phyloP scores from a whole-genome alignment of 2,329 filamentous ascomycete genomes.

The Penicillium sp. region DNA sequence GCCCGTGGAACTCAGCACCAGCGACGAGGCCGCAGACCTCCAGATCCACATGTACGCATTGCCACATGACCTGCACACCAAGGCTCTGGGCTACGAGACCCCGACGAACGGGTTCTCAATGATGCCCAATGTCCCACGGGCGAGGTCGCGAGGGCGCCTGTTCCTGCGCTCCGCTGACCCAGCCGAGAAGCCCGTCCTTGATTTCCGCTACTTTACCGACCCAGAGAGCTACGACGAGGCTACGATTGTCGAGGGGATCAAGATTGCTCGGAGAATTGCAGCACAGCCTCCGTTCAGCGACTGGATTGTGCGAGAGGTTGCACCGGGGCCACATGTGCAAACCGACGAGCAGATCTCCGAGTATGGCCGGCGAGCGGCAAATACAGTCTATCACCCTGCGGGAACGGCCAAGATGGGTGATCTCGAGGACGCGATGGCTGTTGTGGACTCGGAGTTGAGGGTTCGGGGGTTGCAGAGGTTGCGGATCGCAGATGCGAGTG shows the following conservation, averaged over 20 bases:
- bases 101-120: slow-evolving; percentile 85
- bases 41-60: slow-evolving; percentile 99
- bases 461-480: slow-evolving; percentile 73
- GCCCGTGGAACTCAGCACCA: slow-evolving; percentile 69
- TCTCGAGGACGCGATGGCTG: slow-evolving; percentile 70
- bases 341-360: slow-evolving; percentile 80
- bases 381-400: slow-evolving; percentile 88
- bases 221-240: slow-evolving; percentile 83
- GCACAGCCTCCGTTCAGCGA: slow-evolving; percentile 78
- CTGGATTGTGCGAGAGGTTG: slow-evolving; percentile 82
- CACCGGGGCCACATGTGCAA: slow-evolving; percentile 73
- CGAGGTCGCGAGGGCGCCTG: slow-evolving; percentile 75
- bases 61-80: slow-evolving; percentile 85
- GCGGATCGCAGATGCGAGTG: slow-evolving; percentile 81
- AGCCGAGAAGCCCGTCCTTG: slow-evolving; percentile 76
- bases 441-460: slow-evolving; percentile 77
- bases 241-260: slow-evolving; percentile 77
- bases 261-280: slow-evolving; percentile 76
- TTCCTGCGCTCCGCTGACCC: slow-evolving; percentile 79
- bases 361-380: slow-evolving; percentile 79
- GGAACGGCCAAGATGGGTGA: slow-evolving; percentile 93
- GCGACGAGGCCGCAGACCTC: slow-evolving; percentile 78
- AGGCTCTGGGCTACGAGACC: slow-evolving; percentile 74
- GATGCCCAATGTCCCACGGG: slow-evolving; percentile 87
- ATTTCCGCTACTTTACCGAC: slow-evolving; percentile 90